Evolutionary conservation across 306 rosid species (phyloP).

Genomic region (Potentilla sterilis): DNA sequence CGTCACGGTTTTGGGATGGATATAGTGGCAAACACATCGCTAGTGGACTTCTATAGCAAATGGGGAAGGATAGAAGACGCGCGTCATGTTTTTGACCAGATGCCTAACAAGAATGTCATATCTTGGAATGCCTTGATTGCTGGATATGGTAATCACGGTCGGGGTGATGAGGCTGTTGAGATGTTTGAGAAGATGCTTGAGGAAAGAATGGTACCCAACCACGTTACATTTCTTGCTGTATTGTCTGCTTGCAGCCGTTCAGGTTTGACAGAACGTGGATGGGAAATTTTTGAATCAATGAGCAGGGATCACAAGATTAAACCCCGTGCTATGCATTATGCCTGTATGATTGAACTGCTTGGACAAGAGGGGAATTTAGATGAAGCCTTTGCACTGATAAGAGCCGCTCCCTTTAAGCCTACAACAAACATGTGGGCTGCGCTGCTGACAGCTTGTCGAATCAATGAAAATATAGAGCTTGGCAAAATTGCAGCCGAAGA

Average conservation of each 20-base stretch:
- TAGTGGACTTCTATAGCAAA: constrained; percentile 88
- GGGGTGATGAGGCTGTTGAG: constrained; percentile 66
- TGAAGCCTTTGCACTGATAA: constrained; percentile 66
- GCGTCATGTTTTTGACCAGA: constrained; percentile 63
- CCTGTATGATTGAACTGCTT: constrained; percentile 82
- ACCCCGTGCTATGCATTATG: constrained; percentile 96
- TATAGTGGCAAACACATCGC: constrained; percentile 71
- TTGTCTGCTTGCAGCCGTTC: constrained; percentile 84
- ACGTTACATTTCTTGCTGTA: constrained; percentile 81
- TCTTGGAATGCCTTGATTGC: constrained; percentile 89
- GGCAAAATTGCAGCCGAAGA: constrained; percentile 77
- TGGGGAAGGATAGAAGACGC: constrained; percentile 92
- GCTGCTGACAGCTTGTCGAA: constrained; percentile 77
- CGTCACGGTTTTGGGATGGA: constrained; percentile 76
- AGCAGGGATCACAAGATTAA: constrained; percentile 58
- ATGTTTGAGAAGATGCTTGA: constrained; percentile 75
- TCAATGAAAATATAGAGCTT: constrained; percentile 64
- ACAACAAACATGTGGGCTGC: constrained; percentile 92
- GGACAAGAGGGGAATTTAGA: constrained; percentile 75
- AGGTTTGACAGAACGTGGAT: constrained; percentile 66
- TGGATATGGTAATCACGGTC: constrained; percentile 85
- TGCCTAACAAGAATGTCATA: constrained; percentile 62
- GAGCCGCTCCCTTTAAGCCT: constrained; percentile 64
- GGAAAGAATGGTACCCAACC: constrained; percentile 65
- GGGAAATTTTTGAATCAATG: constrained; percentile 78